These are phyloP conservation scores for Dissophora ornata DNA, from an alignment of 192 early-diverging fungal species.

Conservation along the genomic window DNA sequence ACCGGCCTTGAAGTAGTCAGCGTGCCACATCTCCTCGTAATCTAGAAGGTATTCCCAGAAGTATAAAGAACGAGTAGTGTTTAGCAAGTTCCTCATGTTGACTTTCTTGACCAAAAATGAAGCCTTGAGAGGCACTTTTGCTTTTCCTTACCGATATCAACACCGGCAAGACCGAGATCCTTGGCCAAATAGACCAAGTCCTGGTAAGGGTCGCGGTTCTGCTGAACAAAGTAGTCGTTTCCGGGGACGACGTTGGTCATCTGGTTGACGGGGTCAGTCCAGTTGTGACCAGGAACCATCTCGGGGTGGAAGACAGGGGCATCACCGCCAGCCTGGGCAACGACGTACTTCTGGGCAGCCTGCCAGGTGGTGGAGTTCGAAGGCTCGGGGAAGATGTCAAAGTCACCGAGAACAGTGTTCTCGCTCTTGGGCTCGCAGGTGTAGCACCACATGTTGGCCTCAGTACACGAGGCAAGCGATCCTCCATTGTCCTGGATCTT, in stretches of 20 bases:
- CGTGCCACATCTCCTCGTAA: slow-evolving; percentile 56
- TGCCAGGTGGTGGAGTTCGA: slow-evolving; percentile 48
- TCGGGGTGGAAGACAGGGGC: slow-evolving; percentile 45
- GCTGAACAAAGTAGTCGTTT: slow-evolving; percentile 37
- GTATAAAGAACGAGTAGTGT: background rate
- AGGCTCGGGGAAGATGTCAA: slow-evolving; percentile 56
- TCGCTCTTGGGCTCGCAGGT: slow-evolving; percentile 49
- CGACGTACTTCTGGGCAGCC: slow-evolving; percentile 29
- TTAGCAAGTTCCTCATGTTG: too few species aligned
- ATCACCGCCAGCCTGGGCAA: slow-evolving; percentile 24
- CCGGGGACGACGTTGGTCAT: slow-evolving; percentile 39
- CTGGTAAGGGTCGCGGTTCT: slow-evolving; percentile 50
- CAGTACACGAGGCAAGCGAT: slow-evolving; percentile 32
- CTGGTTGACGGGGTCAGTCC: slow-evolving; percentile 46
- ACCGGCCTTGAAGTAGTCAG: slow-evolving; percentile 46
- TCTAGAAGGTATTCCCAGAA: slow-evolving; percentile 8
- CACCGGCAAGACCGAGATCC: slow-evolving; percentile 52
- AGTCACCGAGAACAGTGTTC: slow-evolving; percentile 39
- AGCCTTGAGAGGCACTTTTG: too few species aligned
- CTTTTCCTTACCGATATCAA: slow-evolving; percentile 42
- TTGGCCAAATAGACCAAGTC: slow-evolving; percentile 51
- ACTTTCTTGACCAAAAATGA: too few species aligned
- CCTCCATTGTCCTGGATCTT: slow-evolving; percentile 47
- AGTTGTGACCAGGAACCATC: slow-evolving; percentile 30
- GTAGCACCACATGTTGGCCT: slow-evolving; percentile 57